Percentiles rank a stretch among this genome's conserved stretches.
phyloP scores from a whole-genome alignment of 2,329 filamentous ascomycete species.

The Coniella lustricola region DNA sequence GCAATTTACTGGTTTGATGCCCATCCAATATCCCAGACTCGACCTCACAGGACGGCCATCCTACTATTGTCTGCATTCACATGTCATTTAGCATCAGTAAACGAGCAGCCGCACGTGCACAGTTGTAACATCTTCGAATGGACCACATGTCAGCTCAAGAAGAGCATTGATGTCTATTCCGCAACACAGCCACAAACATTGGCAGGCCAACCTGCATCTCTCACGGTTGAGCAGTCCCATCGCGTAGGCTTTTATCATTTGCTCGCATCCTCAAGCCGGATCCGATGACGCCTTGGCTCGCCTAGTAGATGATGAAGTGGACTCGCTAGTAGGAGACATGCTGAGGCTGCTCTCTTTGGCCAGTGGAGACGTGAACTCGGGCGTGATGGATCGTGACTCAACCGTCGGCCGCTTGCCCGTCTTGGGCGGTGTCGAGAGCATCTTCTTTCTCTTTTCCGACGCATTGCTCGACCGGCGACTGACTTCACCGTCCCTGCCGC shows the following conservation, averaged over 20 bases:
- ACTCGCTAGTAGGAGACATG: slow-evolving; percentile 9
- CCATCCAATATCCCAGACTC: too few relatives aligned
- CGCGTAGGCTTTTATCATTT: background rate
- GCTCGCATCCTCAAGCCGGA: slow-evolving; percentile 1
- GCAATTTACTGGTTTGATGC: too few relatives aligned
- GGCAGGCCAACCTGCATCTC: too few relatives aligned
- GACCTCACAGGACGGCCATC: too few relatives aligned
- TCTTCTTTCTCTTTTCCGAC: slow-evolving; percentile 48
- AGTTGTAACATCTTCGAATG: too few relatives aligned
- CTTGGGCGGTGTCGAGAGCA: slow-evolving; percentile 27
- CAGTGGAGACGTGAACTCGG: slow-evolving; percentile 47
- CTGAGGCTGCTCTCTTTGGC: slow-evolving; percentile 38
- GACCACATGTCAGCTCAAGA: too few relatives aligned
- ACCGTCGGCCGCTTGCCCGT: slow-evolving; percentile 35
- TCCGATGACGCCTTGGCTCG: slow-evolving; percentile 10
- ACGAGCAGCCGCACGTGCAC: too few relatives aligned
- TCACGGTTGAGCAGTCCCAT: too few relatives aligned
- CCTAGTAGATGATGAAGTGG: background rate
- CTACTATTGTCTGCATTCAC: too few relatives aligned
- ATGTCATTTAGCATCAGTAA: too few relatives aligned
- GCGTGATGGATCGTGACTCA: slow-evolving; percentile 47
- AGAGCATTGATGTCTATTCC: too few relatives aligned
- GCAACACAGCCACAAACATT: too few relatives aligned
- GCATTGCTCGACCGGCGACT: slow-evolving; percentile 42
- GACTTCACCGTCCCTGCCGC: slow-evolving; percentile 26